Conservation (phyloP, 1,284 basidiomycete genomes). For the Moesziomyces sp. region DNA sequence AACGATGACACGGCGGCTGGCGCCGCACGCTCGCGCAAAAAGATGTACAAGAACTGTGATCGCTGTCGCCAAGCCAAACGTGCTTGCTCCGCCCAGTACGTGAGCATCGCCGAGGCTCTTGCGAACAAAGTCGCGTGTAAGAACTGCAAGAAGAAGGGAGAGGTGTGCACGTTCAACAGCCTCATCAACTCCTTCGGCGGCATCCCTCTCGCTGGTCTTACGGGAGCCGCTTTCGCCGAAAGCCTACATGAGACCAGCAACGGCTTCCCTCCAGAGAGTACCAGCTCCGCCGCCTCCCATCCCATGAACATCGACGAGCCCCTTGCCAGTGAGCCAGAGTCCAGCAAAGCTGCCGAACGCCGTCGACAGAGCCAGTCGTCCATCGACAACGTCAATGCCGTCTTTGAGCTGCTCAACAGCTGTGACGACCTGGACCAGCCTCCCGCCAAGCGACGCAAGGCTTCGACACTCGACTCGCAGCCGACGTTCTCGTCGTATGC, state of each 20-base stretch:
- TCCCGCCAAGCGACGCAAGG: slow-evolving; percentile 17
- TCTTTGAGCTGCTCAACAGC: slow-evolving; percentile 26
- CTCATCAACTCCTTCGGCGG: slow-evolving; percentile 46
- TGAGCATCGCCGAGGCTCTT: slow-evolving; percentile 31
- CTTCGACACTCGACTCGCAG: neutral
- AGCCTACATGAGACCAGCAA: slow-evolving; percentile 22
- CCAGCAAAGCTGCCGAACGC: neutral
- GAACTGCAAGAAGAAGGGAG: slow-evolving; percentile 42
- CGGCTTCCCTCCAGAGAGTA: neutral
- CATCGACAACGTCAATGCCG: slow-evolving; percentile 27
- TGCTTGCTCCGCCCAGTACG: slow-evolving; percentile 35
- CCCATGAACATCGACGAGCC: neutral
- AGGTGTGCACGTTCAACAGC: slow-evolving; percentile 48
- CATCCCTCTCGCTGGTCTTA: slow-evolving; percentile 31
- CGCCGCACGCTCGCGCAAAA: slow-evolving; percentile 32
- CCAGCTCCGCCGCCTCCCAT: neutral
- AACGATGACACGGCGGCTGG: neutral
- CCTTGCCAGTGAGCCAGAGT: neutral
- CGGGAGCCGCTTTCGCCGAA: slow-evolving; percentile 34
- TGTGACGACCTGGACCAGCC: neutral
- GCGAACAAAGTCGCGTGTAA: slow-evolving; percentile 37
- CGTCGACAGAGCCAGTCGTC: neutral
- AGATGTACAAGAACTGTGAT: slow-evolving; percentile 50
- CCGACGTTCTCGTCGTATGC: slow-evolving; percentile 2
- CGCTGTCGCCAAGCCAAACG: slow-evolving; percentile 39